phyloP scores from a whole-genome alignment of 2,329 filamentous ascomycete species.

The Fusarium nurragi region DNA sequence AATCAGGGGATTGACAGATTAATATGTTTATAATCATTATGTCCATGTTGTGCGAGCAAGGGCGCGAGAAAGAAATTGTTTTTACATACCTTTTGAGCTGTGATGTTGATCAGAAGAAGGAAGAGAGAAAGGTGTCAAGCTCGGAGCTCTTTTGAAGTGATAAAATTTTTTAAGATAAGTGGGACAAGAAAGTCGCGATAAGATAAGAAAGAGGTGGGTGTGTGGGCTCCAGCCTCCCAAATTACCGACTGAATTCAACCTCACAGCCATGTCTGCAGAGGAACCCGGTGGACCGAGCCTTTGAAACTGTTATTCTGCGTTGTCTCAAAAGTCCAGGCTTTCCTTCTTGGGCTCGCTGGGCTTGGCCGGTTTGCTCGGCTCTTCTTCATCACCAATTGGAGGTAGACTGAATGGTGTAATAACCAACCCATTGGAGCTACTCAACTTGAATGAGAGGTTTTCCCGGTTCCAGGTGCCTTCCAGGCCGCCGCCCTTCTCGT shows the following conservation, averaged over 20 bases:
- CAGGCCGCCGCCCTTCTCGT: constrained; percentile 86
- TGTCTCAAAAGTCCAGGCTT: constrained; percentile 73
- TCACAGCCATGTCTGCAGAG: background rate
- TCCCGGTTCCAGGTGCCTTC: constrained; percentile 76
- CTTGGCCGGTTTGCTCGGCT: constrained; percentile 50
- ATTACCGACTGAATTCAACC: background rate
- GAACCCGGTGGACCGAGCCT: background rate
- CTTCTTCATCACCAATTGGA: constrained; percentile 78
- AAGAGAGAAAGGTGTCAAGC: constrained; percentile 23
- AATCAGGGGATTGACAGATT: constrained; percentile 71
- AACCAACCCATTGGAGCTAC: constrained; percentile 79
- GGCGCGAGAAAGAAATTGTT: background rate
- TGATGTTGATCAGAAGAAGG: constrained; percentile 36
- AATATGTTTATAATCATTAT: constrained; percentile 62
- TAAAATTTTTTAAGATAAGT: constrained; percentile 40
- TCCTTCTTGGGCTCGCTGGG: constrained; percentile 70
- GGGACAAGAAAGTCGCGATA: constrained; percentile 19
- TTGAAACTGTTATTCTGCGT: background rate
- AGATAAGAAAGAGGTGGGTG: constrained; percentile 13
- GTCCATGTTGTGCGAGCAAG: constrained; percentile 19
- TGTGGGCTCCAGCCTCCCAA: background rate
- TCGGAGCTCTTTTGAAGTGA: constrained; percentile 32
- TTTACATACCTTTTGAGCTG: constrained; percentile 34
- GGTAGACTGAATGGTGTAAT: constrained; percentile 91
- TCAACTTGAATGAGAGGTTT: constrained; percentile 90